phyloP scores from a whole-genome alignment of 2,329 filamentous ascomycete genomes.

The Capronia americana region DNA sequence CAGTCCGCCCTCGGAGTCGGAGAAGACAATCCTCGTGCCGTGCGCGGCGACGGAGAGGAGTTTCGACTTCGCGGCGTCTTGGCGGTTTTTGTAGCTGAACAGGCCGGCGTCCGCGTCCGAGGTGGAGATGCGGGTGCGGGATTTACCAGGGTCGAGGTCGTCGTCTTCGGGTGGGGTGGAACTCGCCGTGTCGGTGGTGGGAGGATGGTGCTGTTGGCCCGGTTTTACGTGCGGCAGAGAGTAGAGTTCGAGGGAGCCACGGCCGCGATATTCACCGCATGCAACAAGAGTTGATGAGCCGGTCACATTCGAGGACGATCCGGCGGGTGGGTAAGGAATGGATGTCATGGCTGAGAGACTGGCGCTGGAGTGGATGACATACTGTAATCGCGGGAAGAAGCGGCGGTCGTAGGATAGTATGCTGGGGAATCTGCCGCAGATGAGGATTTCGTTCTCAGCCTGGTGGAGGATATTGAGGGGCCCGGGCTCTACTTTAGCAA shows the following conservation, averaged over 20 bases:
- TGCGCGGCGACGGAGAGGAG: conserved; percentile 81
- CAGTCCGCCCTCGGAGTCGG: conserved; percentile 81
- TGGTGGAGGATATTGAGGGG: conserved; percentile 84
- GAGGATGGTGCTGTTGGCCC: background rate
- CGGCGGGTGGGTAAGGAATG: conserved; percentile 66
- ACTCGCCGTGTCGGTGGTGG: background rate
- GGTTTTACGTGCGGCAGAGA: conserved; percentile 51
- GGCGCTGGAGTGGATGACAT: conserved; percentile 83
- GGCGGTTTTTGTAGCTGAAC: conserved; percentile 74
- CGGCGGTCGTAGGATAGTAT: conserved; percentile 89
- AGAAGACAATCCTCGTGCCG: conserved; percentile 79
- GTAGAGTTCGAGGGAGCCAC: conserved; percentile 90
- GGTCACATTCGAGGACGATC: conserved; percentile 53
- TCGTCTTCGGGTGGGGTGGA: conserved; percentile 20
- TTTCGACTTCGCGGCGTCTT: conserved; percentile 80
- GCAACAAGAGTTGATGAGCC: conserved; percentile 72
- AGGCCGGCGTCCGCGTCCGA: conserved; percentile 11
- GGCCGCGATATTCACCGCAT: conserved; percentile 88
- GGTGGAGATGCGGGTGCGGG: background rate
- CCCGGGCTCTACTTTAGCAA: conserved; percentile 78
- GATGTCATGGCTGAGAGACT: conserved; percentile 69
- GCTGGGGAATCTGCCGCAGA: conserved; percentile 86
- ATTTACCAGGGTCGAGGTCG: conserved; percentile 9
- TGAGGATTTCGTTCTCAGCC: conserved; percentile 79
- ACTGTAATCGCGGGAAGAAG: conserved; percentile 77